Evolutionary conservation across 352 stramenopile genomes (phyloP).

Genomic region (Globisporangium irregulare): DNA sequence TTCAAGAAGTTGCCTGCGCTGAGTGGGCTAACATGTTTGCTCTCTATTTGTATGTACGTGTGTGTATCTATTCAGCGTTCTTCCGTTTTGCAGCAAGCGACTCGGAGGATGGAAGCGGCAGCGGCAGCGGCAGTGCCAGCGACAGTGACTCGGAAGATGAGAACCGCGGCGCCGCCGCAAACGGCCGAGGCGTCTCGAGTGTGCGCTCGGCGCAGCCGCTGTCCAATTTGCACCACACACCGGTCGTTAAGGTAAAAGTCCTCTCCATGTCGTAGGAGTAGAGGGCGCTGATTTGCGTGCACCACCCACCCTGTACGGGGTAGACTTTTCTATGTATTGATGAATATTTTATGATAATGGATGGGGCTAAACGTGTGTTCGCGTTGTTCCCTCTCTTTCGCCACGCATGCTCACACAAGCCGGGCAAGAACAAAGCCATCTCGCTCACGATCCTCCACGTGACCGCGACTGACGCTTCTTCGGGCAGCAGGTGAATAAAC

Average conservation of each 20-base stretch:
- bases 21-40: neutral
- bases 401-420: constrained; percentile 3
- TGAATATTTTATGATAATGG: constrained; percentile 8
- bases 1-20: neutral
- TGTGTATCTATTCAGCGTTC: constrained; percentile 26
- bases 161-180: constrained; percentile 11
- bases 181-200: constrained; percentile 14
- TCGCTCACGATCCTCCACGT: constrained; percentile 36
- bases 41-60: neutral
- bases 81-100: constrained; percentile 51
- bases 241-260: constrained; percentile 33
- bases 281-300: neutral
- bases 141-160: constrained; percentile 14
- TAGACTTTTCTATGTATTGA: constrained; percentile 5
- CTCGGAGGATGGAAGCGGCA: constrained; percentile 43
- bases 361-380: constrained; percentile 3
- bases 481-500: constrained; percentile 27
- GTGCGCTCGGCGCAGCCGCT: constrained; percentile 25
- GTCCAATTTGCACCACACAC: constrained; percentile 18
- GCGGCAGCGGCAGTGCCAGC: constrained; percentile 15
- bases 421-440: constrained; percentile 12
- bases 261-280: constrained; percentile 18
- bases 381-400: neutral
- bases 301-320: neutral
- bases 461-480: constrained; percentile 23